Conservation (phyloP, 106 monocot species). For the Ottelia alismoides region DNA sequence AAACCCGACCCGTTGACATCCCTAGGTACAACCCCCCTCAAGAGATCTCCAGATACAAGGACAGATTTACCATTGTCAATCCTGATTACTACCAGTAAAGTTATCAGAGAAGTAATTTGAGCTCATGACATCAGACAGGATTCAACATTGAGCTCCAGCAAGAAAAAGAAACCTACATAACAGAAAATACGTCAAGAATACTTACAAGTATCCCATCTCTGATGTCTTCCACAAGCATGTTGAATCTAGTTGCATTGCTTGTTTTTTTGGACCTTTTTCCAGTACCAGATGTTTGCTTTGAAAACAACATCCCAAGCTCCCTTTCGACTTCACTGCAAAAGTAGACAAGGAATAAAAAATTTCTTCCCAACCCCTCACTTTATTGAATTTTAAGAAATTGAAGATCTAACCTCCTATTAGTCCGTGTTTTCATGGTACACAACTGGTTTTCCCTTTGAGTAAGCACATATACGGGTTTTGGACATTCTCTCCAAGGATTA, state of each 20-base stretch:
- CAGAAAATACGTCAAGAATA: no score
- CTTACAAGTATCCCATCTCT: slow-evolving; percentile 98
- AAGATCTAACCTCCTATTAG: slow-evolving; percentile 54
- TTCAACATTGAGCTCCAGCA: no score
- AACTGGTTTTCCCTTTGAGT: slow-evolving; percentile 81
- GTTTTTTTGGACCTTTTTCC: slow-evolving; percentile 59
- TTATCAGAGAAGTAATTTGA: no score
- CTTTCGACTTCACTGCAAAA: slow-evolving; percentile 82
- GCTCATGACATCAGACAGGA: no score
- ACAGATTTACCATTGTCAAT: no score
- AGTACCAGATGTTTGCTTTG: slow-evolving; percentile 31
- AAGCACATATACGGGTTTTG: slow-evolving; percentile 91
- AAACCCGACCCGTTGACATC: no score
- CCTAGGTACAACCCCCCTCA: no score
- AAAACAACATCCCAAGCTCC: slow-evolving; percentile 80
- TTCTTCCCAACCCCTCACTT: background rate
- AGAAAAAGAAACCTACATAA: no score
- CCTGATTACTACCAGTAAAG: no score
- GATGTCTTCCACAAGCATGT: slow-evolving; percentile 98
- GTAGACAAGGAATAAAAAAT: background rate
- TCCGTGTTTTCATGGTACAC: slow-evolving; percentile 98
- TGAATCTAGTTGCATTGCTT: slow-evolving; percentile 42
- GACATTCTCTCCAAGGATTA: slow-evolving; percentile 93
- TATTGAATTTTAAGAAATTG: background rate
- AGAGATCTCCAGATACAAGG: no score